Evolutionary conservation across 805 yeast genomes (phyloP), one percentile per base, ranked within the genome.

Genomic region (Lipomyces sp.): DNA sequence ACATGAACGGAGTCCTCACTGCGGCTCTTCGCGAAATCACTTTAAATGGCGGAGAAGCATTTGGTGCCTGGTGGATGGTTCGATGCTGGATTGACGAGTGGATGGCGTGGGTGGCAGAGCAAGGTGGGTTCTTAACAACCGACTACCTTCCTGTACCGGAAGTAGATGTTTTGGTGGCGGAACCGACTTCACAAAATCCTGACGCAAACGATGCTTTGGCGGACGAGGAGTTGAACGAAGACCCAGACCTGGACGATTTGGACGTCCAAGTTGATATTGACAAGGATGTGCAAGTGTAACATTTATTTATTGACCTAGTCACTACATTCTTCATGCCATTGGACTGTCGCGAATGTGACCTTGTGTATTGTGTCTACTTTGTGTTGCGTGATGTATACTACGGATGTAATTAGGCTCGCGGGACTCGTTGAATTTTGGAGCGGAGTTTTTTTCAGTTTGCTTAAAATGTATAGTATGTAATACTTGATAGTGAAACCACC

Each of bases 81-180:
- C 71, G 85, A 49, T 81, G 88, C 63, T 85, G 91, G 89, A 70
- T 81, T 5, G 87, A 82, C 61, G 91, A 84, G 61, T 84, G 79
- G 74, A 70, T 83, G 53, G 75, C 75, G 2, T 82, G 87, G 81
- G 68, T 77, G 49, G 82, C 83, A 23, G 88, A 83, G 61, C 66
- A 63, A 52, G 65, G 67, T 16, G 68, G 67, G 18, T 66, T 66
- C 43, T 43, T 68, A n/a, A 23, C 38, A 7, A 47, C 51, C 11
- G 52, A 53, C 6, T 50, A 19, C 39, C 34, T 49, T 11, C 50
- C 56, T 8, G 28, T 36, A 16, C 38, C 32, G 14, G 52, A 36
- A 5, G 21, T 39, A 4, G 35, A 26, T 21, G 21, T 5, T 4
- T 6, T 13, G 7, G 6, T 14, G 39, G 24, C 23, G 26, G 6